Evolutionary conservation across 78 protist genomes (phyloP), one percentile per base, ranked within the genome.

Genomic region (Dictyostelium brefeldianum): DNA sequence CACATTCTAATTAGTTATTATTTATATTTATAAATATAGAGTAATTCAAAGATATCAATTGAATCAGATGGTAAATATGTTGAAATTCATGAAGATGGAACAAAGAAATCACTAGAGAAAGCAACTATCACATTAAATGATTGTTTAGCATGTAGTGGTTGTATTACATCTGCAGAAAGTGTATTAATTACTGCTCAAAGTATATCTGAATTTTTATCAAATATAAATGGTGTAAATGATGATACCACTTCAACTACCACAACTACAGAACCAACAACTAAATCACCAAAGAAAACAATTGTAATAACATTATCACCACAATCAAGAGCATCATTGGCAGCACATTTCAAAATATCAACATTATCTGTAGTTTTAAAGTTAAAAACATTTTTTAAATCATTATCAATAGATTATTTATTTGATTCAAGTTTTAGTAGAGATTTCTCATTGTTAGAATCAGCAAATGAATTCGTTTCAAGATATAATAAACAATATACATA

Each of bases 141-240:
- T 89, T 98, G 99, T 90, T 51, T 98, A 3, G 99, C 99, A 14
- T 98, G 99, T 93, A 87, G 97, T 78, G 99, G 99, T 14, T 98
- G 99, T 92, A 87, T 98, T 73, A 98, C 99, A 4, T 90, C 98
- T 1, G 99, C 99, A 3, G 99, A 98, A 81, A 97, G 97, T 31
- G 95, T 98, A n/a, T 90, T 98, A n/a, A 94, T 98, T 41, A 12
- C 94, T 0, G 96, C 91, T 31, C 99, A 98, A 89, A 89, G 95
- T 64, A 31, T 29, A n/a, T 75, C 70, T 0, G 98, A 98, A 67
- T 70, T 98, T 62, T 17, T 78, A 41, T 41, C 51, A 27, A 31
- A 36, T 59, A 50, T 50, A 20, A 77, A 48, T 48, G 18, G 29
- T 14, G 48, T 50, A 20, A 77, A 48, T 27, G 18, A 43, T 6